These are phyloP conservation scores for Teunomyces panamensis DNA, from an alignment of 805 yeast genomes.

Conservation along the genomic window DNA sequence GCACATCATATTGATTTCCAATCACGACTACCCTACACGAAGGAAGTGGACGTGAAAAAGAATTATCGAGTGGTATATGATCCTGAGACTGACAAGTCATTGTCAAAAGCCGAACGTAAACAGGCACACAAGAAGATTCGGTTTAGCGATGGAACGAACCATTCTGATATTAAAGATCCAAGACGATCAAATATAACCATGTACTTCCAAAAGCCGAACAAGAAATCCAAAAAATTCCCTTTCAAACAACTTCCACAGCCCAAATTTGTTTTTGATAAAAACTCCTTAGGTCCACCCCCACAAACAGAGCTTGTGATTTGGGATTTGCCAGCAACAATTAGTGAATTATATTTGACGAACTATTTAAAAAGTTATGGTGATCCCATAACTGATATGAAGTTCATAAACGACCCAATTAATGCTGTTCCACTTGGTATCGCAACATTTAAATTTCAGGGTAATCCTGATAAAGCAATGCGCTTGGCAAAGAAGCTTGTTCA, in stretches of 20 bases:
- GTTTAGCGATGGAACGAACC: constrained; percentile 20
- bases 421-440: constrained; percentile 80
- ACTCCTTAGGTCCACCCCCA: constrained; percentile 76
- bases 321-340: constrained; percentile 57
- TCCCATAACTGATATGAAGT: constrained; percentile 51
- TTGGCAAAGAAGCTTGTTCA: constrained; percentile 32
- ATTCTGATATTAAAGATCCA: constrained; percentile 37
- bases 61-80: constrained; percentile 50
- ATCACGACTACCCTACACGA: constrained; percentile 6
- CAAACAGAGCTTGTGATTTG: constrained; percentile 66
- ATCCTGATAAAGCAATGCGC: constrained; percentile 42
- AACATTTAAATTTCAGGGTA: constrained; percentile 58
- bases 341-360: constrained; percentile 44
- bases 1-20: constrained; percentile 25
- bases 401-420: constrained; percentile 65
- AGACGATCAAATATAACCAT: constrained; percentile 24
- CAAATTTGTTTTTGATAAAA: constrained; percentile 55
- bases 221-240: constrained; percentile 39
- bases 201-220: constrained; percentile 37
- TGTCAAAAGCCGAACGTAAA: constrained; percentile 32
- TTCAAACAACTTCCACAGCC: constrained; percentile 43
- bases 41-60: constrained; percentile 18
- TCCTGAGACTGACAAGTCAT: constrained; percentile 37
- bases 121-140: constrained; percentile 39
- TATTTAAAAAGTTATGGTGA: constrained; percentile 63